Percentiles rank a stretch among this genome's conserved stretches.
Evolutionary conservation across 352 stramenopile genomes (phyloP).

Genomic region (Pythium scleroteichum): DNA sequence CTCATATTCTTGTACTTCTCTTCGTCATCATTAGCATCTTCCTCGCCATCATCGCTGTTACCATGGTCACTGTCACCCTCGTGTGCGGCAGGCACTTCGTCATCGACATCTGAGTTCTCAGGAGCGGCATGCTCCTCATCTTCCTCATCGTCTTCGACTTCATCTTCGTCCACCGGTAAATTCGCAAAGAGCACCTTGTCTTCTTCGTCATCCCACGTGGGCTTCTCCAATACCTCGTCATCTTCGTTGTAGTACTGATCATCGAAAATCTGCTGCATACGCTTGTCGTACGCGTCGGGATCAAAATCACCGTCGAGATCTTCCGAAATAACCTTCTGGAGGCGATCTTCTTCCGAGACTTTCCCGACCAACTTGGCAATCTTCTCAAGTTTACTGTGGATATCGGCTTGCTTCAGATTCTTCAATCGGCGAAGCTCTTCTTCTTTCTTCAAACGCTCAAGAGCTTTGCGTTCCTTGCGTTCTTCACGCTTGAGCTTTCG

Average conservation of each 20-base stretch:
- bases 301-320: constrained; percentile 96
- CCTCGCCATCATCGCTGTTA: constrained; percentile 26
- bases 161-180: constrained; percentile 60
- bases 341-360: constrained; percentile 50
- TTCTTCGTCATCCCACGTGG: constrained; percentile 79
- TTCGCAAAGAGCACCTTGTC: constrained; percentile 85
- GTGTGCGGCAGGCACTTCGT: constrained; percentile 32
- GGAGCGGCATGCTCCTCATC: constrained; percentile 25
- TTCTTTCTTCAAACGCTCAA: constrained; percentile 96
- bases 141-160: constrained; percentile 52
- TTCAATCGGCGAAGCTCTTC: constrained; percentile 97
- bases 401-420: constrained; percentile 97
- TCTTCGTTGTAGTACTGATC: constrained; percentile 97
- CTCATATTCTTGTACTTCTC: constrained; percentile 53
- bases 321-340: constrained; percentile 40
- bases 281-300: constrained; percentile 95
- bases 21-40: constrained; percentile 51
- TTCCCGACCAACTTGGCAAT: constrained; percentile 86
- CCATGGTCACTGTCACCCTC: constrained; percentile 29
- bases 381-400: constrained; percentile 93
- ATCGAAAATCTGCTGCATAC: constrained; percentile 97
- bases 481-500: constrained; percentile 94
- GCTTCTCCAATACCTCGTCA: constrained; percentile 68
- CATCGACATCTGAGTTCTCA: constrained; percentile 21
- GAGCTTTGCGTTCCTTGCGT: constrained; percentile 93